phyloP scores from a whole-genome alignment of 164 flowering plant genomes.

The Berberis vulgaris region DNA sequence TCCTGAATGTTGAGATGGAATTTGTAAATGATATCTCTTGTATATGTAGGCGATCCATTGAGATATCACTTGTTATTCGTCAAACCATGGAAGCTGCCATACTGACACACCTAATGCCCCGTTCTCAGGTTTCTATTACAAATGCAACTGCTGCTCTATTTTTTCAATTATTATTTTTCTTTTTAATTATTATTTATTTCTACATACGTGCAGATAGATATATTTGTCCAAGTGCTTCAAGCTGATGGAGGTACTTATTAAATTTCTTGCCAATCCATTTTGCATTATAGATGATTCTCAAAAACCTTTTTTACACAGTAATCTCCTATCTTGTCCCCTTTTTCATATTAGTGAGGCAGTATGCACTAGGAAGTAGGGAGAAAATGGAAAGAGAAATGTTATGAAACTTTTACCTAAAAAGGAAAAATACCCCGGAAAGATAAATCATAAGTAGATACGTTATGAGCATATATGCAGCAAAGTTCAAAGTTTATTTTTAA shows the following conservation, averaged over 20 bases:
- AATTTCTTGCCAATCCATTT: background rate
- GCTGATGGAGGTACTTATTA: constrained; percentile 88
- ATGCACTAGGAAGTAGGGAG: background rate
- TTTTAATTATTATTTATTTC: constrained; percentile 4
- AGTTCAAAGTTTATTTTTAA: too few species aligned
- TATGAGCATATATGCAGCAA: too few species aligned
- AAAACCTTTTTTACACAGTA: background rate
- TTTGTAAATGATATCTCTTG: constrained; percentile 7
- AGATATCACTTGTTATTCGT: constrained; percentile 88
- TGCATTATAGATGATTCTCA: background rate
- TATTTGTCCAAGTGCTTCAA: constrained; percentile 96
- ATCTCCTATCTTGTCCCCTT: background rate
- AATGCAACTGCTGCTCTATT: background rate
- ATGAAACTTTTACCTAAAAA: too few species aligned
- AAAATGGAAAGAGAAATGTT: background rate
- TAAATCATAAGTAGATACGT: too few species aligned
- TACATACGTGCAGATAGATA: constrained; percentile 65
- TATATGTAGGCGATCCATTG: constrained; percentile 70
- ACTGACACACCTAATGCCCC: constrained; percentile 86
- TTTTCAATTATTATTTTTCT: background rate
- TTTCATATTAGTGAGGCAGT: background rate
- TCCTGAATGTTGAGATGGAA: background rate
- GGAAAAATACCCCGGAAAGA: too few species aligned
- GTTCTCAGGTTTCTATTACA: constrained; percentile 57
- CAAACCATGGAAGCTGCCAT: constrained; percentile 98